phyloP scores from a whole-genome alignment of 2,329 filamentous ascomycete species.

The Magnaporthales sp. region DNA sequence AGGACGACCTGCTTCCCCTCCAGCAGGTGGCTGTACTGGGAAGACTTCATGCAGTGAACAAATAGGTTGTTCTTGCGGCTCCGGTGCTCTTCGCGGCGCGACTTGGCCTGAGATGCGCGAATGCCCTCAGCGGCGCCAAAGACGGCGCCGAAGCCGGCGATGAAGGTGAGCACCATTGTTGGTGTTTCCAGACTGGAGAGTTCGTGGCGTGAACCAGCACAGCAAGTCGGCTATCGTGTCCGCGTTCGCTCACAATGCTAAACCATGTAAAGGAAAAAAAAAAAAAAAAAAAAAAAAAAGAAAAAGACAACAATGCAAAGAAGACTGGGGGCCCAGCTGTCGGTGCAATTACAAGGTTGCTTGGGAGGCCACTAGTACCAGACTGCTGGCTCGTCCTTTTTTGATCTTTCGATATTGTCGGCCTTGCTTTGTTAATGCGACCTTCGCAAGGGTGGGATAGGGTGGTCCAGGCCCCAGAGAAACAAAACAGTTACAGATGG shows the following conservation, averaged over 20 bases:
- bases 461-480: neutral
- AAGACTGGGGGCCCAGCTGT: neutral
- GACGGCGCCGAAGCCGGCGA: constrained; percentile 32
- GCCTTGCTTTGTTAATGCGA: neutral
- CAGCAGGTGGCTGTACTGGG: constrained; percentile 30
- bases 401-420: neutral
- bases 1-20: constrained; percentile 36
- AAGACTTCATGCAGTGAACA: constrained; percentile 36
- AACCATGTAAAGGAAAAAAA: neutral
- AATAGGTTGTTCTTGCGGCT: constrained; percentile 37
- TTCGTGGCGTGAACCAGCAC: neutral
- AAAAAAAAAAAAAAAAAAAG: neutral
- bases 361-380: neutral
- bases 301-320: neutral
- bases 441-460: neutral
- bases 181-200: neutral
- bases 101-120: constrained; percentile 34
- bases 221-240: neutral
- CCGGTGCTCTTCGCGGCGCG: constrained; percentile 36
- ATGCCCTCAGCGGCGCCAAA: constrained; percentile 38
- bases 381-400: neutral
- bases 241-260: neutral
- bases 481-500: neutral
- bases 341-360: neutral
- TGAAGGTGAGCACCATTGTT: constrained; percentile 22